These are phyloP conservation scores for Tremellales sp. DNA, from an alignment of 1,284 basidiomycete species.

Conservation along the genomic window DNA sequence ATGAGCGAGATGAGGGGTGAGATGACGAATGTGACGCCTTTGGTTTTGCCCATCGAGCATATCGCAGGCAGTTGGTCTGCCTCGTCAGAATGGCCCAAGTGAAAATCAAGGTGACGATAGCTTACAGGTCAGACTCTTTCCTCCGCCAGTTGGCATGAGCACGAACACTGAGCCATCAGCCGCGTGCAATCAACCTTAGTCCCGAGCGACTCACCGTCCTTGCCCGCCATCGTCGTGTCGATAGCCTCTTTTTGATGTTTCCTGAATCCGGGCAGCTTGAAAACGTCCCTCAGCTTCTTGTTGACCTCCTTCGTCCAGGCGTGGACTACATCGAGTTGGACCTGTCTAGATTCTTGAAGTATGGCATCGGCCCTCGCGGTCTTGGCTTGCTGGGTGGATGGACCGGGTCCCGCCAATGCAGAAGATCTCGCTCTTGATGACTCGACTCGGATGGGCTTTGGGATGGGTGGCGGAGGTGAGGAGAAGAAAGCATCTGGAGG, in stretches of 20 bases:
- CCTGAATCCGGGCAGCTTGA: constrained; percentile 69
- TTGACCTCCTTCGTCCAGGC: constrained; percentile 60
- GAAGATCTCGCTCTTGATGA: constrained; percentile 13
- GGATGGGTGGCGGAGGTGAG: constrained; percentile 16
- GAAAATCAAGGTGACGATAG: neutral
- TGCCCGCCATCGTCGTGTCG: constrained; percentile 67
- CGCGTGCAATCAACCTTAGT: neutral
- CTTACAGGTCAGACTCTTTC: constrained; percentile 77
- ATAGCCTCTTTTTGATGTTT: constrained; percentile 85
- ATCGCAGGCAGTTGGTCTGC: constrained; percentile 77
- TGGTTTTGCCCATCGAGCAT: constrained; percentile 65
- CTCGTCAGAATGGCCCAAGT: neutral
- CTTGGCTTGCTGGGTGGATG: constrained; percentile 7
- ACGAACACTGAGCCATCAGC: constrained; percentile 63
- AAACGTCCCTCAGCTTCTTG: constrained; percentile 61
- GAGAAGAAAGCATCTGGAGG: constrained; percentile 25
- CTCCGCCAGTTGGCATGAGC: constrained; percentile 95
- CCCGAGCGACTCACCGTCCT: constrained; percentile 55
- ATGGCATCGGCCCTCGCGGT: neutral
- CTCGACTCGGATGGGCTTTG: constrained; percentile 6
- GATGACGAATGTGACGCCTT: constrained; percentile 84
- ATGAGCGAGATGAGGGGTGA: constrained; percentile 88
- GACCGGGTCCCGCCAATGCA: constrained; percentile 10
- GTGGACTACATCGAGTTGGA: constrained; percentile 34
- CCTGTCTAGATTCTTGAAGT: constrained; percentile 1